Evolutionary conservation across 345 rosid species (phyloP), one percentile per base, ranked within the genome.

Genomic region (Brassica napus): DNA sequence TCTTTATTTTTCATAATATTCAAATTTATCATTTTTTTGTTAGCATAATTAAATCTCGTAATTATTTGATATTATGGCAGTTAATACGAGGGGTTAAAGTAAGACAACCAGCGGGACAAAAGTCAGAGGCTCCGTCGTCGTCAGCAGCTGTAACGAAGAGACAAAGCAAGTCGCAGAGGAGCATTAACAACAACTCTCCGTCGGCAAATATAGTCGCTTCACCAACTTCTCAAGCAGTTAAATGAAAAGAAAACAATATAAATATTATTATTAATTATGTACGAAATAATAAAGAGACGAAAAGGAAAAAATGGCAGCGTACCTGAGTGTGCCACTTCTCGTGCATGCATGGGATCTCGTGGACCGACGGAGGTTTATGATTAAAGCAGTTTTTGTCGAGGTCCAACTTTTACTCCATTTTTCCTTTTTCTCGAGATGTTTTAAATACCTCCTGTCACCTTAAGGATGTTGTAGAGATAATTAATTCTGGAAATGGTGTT

Each of bases 61-160:
- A 32, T 6, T 14, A 52, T 12, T 31, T 59, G 11, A 31, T 77
- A 42, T 24, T 21, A 4, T 39, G 42, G 60, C 85, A 95, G 99
- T 81, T 95, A 85, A 93, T 95, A 78, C 82, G 98, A 82, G 99
- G 99, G 75, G 99, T 95, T 79, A 95, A 93, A 83, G 98, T 95
- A 14, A 86, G 99, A 84, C 97, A 93, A 70, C 81, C 88, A 73
- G 57, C 73, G 32, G 96, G 90, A 18, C 44, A 87, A 1, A 89
- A 87, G 81, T 34, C 82, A 23, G 97, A 88, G 81, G 87, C 69
- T 59, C 63, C 72, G 2, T 68, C 77, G 28, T 65, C 80, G 23
- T 37, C 83, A 64, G 79, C 8, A 47, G 76, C 61, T 8, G 70
- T 69, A 4, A 26, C 80, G 65, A 92, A 90, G 82, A 90, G 87